A percentile compares a stretch with the other conserved stretches of the same genome.
Conservation (phyloP, 2,329 filamentous ascomycete genomes). For the Lasiodiplodia sp. region DNA sequence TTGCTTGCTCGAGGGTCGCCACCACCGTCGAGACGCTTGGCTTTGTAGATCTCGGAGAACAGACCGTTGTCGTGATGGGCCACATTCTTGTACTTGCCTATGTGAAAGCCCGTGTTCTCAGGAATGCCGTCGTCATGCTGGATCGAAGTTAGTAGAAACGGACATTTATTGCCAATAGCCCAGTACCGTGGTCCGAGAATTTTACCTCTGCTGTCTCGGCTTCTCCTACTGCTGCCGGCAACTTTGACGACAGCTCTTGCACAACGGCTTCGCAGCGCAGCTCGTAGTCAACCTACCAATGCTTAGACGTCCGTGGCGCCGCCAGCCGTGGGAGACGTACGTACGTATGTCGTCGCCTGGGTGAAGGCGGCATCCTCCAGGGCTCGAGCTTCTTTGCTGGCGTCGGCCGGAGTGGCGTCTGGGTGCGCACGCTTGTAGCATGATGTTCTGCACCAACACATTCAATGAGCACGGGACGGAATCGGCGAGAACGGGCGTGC, state of each 20-base stretch:
- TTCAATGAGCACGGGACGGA: slow-evolving; percentile 14
- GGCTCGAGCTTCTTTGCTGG: slow-evolving; percentile 66
- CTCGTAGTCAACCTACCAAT: slow-evolving; percentile 45
- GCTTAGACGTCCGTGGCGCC: slow-evolving; percentile 33
- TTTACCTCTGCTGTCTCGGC: slow-evolving; percentile 19
- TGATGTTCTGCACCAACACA: slow-evolving; percentile 49
- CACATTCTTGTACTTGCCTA: slow-evolving; percentile 65
- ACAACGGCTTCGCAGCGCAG: slow-evolving; percentile 34
- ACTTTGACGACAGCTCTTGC: slow-evolving; percentile 14
- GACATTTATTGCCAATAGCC: not conserved
- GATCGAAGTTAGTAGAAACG: not conserved
- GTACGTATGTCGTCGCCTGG: slow-evolving; percentile 64
- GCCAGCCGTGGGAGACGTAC: slow-evolving; percentile 51
- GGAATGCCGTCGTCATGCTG: slow-evolving; percentile 6
- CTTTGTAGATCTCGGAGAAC: slow-evolving; percentile 84
- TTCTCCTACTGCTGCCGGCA: not conserved
- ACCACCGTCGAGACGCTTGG: slow-evolving; percentile 51
- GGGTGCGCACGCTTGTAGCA: slow-evolving; percentile 57
- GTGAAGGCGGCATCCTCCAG: slow-evolving; percentile 72
- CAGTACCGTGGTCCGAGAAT: not conserved
- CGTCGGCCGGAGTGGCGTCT: slow-evolving; percentile 55
- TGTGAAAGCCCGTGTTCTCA: slow-evolving; percentile 20
- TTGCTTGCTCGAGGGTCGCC: slow-evolving; percentile 35
- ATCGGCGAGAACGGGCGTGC: not conserved
- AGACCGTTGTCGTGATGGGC: slow-evolving; percentile 70